Conservation (phyloP, 495 filamentous ascomycete species). For the Penicillium psychrofluorescens region DNA sequence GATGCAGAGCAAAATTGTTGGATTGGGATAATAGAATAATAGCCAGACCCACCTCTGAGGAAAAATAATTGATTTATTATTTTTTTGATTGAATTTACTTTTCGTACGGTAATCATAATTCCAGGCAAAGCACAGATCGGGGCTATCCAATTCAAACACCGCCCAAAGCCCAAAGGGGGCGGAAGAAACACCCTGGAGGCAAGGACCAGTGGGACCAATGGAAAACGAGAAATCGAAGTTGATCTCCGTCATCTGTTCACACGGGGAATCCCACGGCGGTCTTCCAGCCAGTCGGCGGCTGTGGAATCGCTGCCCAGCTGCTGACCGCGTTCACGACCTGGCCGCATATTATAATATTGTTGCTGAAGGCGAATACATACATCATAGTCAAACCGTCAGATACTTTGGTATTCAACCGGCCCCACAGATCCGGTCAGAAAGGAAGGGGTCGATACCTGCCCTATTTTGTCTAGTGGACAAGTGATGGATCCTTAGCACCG, state of each 20-base stretch:
- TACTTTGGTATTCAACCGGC: conserved; percentile 10
- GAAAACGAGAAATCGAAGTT: conserved; percentile 3
- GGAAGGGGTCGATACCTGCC: conserved; percentile 7
- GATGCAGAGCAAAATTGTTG: conserved; percentile 36
- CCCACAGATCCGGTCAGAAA: conserved; percentile 7
- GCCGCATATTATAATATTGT: too few relatives aligned
- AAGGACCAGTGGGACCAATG: conserved; percentile 29
- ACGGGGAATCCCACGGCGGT: too few relatives aligned
- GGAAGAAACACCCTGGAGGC: conserved; percentile 16
- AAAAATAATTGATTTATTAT: background rate
- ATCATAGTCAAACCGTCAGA: background rate
- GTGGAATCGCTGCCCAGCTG: too few relatives aligned
- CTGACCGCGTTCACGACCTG: too few relatives aligned
- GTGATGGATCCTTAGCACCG: conserved; percentile 24
- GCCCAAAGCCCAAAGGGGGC: conserved; percentile 6
- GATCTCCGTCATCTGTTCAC: conserved; percentile 4
- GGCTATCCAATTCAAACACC: conserved; percentile 21
- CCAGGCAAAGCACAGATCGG: conserved; percentile 19
- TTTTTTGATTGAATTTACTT: conserved; percentile 9
- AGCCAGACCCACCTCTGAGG: too few relatives aligned
- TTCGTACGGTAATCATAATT: conserved; percentile 2
- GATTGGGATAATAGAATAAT: conserved; percentile 8
- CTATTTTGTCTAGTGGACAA: conserved; percentile 11
- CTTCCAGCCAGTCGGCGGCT: too few relatives aligned
- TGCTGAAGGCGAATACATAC: too few relatives aligned